Evolutionary conservation across 257 asterid genomes (phyloP).

Genomic region (Lycium barbarum): DNA sequence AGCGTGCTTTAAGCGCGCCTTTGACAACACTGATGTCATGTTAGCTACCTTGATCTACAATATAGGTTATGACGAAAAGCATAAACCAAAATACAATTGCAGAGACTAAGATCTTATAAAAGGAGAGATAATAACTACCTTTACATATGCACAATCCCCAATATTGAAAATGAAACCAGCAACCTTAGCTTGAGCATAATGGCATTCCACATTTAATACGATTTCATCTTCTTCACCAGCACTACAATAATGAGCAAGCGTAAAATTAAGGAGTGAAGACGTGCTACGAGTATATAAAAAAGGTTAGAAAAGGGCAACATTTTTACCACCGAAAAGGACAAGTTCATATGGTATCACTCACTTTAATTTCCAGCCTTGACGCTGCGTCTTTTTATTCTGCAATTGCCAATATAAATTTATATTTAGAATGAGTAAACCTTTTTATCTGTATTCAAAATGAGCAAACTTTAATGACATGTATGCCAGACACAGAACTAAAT

Average conservation of each 20-base stretch:
- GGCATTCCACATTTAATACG: constrained; percentile 74
- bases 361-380: constrained; percentile 67
- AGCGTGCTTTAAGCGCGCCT: no score
- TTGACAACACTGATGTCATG: neutral
- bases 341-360: constrained; percentile 62
- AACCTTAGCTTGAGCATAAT: constrained; percentile 81
- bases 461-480: neutral
- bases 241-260: constrained; percentile 48
- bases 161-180: constrained; percentile 53
- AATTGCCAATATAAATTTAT: constrained; percentile 34
- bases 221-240: constrained; percentile 83
- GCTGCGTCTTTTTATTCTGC: constrained; percentile 61
- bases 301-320: constrained; percentile 39
- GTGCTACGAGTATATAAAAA: constrained; percentile 29
- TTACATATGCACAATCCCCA: constrained; percentile 79
- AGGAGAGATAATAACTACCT: constrained; percentile 51
- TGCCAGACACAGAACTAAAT: neutral
- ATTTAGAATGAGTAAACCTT: constrained; percentile 1
- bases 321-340: constrained; percentile 48
- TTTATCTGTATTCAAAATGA: neutral
- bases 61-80: neutral
- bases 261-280: constrained; percentile 33
- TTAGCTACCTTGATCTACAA: neutral
- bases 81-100: neutral
- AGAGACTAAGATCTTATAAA: neutral